These are phyloP conservation scores for Euphorbia pulcherrima DNA, from an alignment of 345 rosid genomes.

Conservation along the genomic window DNA sequence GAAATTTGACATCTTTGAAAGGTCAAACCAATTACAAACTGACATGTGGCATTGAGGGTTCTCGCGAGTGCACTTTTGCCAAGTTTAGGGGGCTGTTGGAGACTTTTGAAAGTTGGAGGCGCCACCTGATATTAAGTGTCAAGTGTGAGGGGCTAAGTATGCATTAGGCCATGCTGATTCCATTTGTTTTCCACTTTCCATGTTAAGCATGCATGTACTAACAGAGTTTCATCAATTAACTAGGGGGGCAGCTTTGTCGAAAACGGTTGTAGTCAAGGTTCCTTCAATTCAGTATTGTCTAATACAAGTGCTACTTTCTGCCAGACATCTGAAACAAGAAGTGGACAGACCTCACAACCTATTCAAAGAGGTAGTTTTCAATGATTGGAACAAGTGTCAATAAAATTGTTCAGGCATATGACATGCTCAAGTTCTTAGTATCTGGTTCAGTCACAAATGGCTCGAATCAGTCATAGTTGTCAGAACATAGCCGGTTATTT, in stretches of 20 bases:
- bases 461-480: background rate
- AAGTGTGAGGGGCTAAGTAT: too few species aligned
- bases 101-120: too few species aligned
- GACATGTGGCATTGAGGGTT: too few species aligned
- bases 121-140: too few species aligned
- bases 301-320: background rate
- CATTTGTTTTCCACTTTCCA: background rate
- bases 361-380: slow-evolving; percentile 6
- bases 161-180: too few species aligned
- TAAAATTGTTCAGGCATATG: background rate
- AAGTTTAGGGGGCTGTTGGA: too few species aligned
- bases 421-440: background rate
- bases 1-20: too few species aligned
- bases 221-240: background rate
- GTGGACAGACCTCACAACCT: background rate
- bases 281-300: too few species aligned
- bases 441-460: background rate
- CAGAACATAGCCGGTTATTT: background rate
- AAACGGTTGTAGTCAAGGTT: background rate
- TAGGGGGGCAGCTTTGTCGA: background rate
- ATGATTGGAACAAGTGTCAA: slow-evolving; percentile 4
- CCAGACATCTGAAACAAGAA: slow-evolving; percentile 6
- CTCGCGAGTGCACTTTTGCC: too few species aligned
- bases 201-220: background rate
- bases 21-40: too few species aligned